A percentile compares a stretch with the other conserved stretches of the same genome.
Conservation (phyloP, 1,284 basidiomycete genomes). For the Ustilago loliicola region DNA sequence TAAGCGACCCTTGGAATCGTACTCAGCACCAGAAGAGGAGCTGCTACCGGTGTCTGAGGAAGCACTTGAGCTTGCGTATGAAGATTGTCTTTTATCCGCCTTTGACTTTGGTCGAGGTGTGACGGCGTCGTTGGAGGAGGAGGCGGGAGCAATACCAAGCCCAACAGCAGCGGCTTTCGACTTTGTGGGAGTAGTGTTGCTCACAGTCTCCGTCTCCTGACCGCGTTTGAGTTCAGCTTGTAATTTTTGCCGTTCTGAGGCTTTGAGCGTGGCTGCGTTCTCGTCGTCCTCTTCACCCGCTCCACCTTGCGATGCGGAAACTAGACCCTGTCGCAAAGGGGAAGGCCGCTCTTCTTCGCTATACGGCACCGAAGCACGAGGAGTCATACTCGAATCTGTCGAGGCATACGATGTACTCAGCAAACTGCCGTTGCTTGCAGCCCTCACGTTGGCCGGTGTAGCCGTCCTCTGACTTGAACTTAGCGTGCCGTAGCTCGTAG, state of each 20-base stretch:
- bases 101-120: conserved; percentile 30
- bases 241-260: conserved; percentile 48
- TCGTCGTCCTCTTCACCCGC: conserved; percentile 26
- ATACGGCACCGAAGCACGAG: conserved; percentile 37
- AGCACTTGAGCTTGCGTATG: conserved; percentile 29
- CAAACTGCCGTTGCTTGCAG: conserved; percentile 24
- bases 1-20: conserved; percentile 36
- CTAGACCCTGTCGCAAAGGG: conserved; percentile 8
- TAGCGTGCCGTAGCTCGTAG: conserved; percentile 55
- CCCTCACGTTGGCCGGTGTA: conserved; percentile 51
- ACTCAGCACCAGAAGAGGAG: conserved; percentile 33
- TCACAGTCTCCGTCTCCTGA: background rate
- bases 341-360: conserved; percentile 3
- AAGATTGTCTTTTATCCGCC: conserved; percentile 20
- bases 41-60: conserved; percentile 35
- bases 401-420: conserved; percentile 41
- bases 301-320: background rate
- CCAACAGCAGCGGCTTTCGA: background rate
- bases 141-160: background rate
- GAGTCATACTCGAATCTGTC: conserved; percentile 54
- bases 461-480: conserved; percentile 60
- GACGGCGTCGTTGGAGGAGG: conserved; percentile 2
- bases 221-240: conserved; percentile 36
- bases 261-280: conserved; percentile 46
- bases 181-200: conserved; percentile 32